Conservation (phyloP, 768 basidiomycete species). For the Hericium coralloides region DNA sequence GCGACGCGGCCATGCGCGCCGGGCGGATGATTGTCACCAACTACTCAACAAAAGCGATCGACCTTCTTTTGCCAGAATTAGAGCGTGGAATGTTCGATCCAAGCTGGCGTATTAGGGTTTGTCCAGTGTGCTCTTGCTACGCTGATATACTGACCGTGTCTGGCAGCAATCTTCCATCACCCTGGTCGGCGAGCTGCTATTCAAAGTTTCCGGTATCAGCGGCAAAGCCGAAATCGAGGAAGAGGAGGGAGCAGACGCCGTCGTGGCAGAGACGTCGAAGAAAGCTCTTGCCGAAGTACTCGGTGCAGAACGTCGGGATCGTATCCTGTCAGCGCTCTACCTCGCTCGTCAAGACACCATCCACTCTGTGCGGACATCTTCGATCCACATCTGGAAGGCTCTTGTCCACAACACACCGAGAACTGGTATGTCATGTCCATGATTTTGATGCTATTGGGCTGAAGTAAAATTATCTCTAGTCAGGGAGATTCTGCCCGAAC, state of each 20-base stretch:
- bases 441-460: neutral
- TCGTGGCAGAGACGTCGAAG: constrained; percentile 68
- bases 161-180: constrained; percentile 88
- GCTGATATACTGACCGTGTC: constrained; percentile 8
- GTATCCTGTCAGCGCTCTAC: constrained; percentile 85
- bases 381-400: constrained; percentile 97
- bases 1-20: constrained; percentile 98
- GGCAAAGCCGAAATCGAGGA: constrained; percentile 78
- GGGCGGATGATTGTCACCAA: constrained; percentile 96
- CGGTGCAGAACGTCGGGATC: constrained; percentile 81
- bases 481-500: constrained; percentile 83
- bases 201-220: constrained; percentile 94
- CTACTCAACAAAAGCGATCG: constrained; percentile 87
- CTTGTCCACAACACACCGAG: constrained; percentile 90
- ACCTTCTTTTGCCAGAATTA: constrained; percentile 87
- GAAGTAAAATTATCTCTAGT: constrained; percentile 32
- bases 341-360: constrained; percentile 92
- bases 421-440: constrained; percentile 46
- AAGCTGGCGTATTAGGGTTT: constrained; percentile 89
- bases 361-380: constrained; percentile 79
- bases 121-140: constrained; percentile 17
- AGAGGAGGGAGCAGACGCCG: constrained; percentile 63
- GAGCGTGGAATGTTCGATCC: constrained; percentile 93
- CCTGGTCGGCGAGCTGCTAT: constrained; percentile 89
- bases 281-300: constrained; percentile 83